Percentiles rank a stretch among this genome's conserved stretches.
Conservation (phyloP, 345 rosid species). For the Brassica napus region DNA sequence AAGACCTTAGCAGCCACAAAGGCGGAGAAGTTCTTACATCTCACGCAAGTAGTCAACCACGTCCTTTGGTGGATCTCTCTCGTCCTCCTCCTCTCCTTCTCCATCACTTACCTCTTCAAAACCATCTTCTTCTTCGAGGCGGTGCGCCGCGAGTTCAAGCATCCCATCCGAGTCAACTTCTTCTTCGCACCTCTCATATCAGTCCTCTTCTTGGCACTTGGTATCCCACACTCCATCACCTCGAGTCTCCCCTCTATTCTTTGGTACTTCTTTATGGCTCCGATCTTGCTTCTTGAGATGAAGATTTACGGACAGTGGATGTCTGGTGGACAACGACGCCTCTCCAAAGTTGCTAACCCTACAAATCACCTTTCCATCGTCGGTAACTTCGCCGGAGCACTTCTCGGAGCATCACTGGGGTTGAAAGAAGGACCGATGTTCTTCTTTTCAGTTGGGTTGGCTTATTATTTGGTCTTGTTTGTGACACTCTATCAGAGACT, state of each 20-base stretch:
- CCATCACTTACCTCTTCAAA: constrained; percentile 62
- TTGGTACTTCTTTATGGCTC: constrained; percentile 86
- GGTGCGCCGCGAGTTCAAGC: constrained; percentile 82
- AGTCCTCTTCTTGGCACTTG: constrained; percentile 73
- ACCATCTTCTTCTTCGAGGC: constrained; percentile 75
- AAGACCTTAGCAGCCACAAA: constrained; percentile 64
- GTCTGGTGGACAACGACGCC: constrained; percentile 90
- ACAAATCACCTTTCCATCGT: constrained; percentile 80
- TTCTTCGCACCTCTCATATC: constrained; percentile 93
- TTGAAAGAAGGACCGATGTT: constrained; percentile 89
- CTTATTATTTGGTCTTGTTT: constrained; percentile 80
- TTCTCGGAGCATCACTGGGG: constrained; percentile 89
- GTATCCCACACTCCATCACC: constrained; percentile 61
- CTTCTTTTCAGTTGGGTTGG: constrained; percentile 83
- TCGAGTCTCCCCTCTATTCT: constrained; percentile 46
- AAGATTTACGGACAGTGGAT: constrained; percentile 97
- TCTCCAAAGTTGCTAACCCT: constrained; percentile 91
- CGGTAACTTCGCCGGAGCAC: constrained; percentile 89
- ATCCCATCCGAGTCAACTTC: constrained; percentile 88
- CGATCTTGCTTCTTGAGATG: constrained; percentile 68
- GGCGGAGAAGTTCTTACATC: constrained; percentile 69
- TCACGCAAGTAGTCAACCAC: constrained; percentile 46
- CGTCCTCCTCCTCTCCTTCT: constrained; percentile 50
- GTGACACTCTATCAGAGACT: constrained; percentile 94
- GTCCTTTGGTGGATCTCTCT: constrained; percentile 71